A percentile compares a stretch with the other conserved stretches of the same genome.
Conservation (phyloP, 371 early-diverging fungal genomes). For the Nematocida ausubeli region DNA sequence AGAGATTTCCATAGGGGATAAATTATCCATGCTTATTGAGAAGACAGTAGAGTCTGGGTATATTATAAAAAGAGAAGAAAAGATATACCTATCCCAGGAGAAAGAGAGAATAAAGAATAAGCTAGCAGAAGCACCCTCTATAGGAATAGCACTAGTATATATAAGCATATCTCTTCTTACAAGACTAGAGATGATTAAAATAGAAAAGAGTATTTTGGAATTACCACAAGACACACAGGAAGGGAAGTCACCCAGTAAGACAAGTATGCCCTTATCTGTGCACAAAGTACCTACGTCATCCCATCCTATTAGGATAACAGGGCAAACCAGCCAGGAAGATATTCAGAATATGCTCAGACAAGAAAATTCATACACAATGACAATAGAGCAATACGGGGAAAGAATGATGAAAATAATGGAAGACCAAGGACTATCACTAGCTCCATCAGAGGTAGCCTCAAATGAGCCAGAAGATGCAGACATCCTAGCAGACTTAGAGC, state of each 20-base stretch:
- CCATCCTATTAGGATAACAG: constrained; percentile 34
- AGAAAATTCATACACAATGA: constrained; percentile 23
- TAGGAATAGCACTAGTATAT: background rate
- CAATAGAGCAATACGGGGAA: constrained; percentile 55
- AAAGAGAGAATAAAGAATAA: background rate
- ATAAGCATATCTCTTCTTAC: background rate
- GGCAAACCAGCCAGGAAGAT: constrained; percentile 1
- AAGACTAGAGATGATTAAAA: constrained; percentile 21
- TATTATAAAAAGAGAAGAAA: constrained; percentile 42
- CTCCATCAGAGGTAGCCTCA: background rate
- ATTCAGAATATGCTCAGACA: constrained; percentile 18
- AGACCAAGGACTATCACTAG: background rate
- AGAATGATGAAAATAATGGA: constrained; percentile 32
- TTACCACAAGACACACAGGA: background rate
- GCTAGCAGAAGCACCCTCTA: background rate
- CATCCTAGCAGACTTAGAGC: background rate
- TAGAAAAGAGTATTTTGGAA: constrained; percentile 20
- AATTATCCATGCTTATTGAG: background rate
- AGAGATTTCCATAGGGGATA: background rate
- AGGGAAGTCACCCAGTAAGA: background rate
- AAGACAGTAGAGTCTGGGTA: background rate
- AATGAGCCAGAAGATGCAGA: constrained; percentile 2
- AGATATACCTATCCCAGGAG: constrained; percentile 16
- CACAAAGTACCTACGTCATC: constrained; percentile 2
- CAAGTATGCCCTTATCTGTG: background rate